A percentile compares a stretch with the other conserved stretches of the same genome.
phyloP scores from a whole-genome alignment of 2,329 filamentous ascomycete genomes.

The Hypoxylon sp. region DNA sequence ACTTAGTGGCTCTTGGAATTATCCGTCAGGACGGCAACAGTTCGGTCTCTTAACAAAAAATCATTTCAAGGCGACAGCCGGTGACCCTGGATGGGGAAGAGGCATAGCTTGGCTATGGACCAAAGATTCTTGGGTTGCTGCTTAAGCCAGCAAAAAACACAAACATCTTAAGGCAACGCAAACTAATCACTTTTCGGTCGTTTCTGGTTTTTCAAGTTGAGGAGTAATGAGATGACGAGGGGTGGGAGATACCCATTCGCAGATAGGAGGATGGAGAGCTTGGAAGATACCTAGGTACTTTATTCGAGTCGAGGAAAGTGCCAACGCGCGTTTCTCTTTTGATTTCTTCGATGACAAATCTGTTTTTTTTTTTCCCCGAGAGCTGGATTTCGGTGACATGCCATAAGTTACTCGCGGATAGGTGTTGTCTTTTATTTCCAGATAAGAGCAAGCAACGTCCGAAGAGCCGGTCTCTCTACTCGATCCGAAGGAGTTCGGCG shows the following conservation, averaged over 20 bases:
- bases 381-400: conserved; percentile 28
- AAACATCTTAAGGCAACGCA: conserved; percentile 14
- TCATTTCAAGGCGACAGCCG: conserved; percentile 41
- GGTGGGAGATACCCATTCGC: conserved; percentile 44
- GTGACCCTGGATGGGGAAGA: conserved; percentile 35
- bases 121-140: conserved; percentile 42
- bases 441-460: conserved; percentile 15
- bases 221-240: conserved; percentile 42
- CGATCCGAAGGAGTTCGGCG: conserved; percentile 11
- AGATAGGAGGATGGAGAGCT: conserved; percentile 30
- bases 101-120: conserved; percentile 48
- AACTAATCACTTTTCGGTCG: conserved; percentile 38
- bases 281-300: conserved; percentile 46
- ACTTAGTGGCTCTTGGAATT: conserved; percentile 34
- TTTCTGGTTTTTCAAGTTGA: conserved; percentile 42
- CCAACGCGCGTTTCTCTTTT: conserved; percentile 32
- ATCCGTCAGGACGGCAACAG: conserved; percentile 17
- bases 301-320: conserved; percentile 25
- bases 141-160: conserved; percentile 32
- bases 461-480: conserved; percentile 5
- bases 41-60: conserved; percentile 32
- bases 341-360: conserved; percentile 32
- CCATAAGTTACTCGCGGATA: conserved; percentile 23
- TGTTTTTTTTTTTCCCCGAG: conserved; percentile 31
- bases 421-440: conserved; percentile 18